Conservation (phyloP, 768 basidiomycete species). For the Naganishia randhawae region DNA sequence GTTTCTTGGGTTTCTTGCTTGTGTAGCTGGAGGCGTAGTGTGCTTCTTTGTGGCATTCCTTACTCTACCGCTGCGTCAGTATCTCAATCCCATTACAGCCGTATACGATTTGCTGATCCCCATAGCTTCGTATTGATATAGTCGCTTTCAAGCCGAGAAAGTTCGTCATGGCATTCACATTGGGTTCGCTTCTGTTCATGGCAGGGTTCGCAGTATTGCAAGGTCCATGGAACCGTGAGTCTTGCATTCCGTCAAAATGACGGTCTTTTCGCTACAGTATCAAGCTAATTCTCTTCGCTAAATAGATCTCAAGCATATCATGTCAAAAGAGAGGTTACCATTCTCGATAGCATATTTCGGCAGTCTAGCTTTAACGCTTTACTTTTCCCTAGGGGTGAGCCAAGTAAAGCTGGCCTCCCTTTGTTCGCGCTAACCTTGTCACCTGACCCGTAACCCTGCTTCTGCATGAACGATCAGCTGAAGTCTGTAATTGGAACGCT, state of each 20-base stretch:
- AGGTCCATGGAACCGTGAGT: slow-evolving; percentile 73
- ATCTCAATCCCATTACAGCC: not conserved
- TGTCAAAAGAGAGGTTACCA: slow-evolving; percentile 73
- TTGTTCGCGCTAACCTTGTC: not conserved
- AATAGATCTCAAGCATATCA: slow-evolving; percentile 68
- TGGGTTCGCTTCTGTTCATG: slow-evolving; percentile 93
- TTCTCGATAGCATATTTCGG: slow-evolving; percentile 79
- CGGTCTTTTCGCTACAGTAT: not conserved
- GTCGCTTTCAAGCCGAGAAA: slow-evolving; percentile 72
- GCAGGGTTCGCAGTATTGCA: slow-evolving; percentile 63
- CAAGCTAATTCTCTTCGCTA: not conserved
- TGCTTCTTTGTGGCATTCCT: slow-evolving; percentile 87
- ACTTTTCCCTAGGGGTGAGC: slow-evolving; percentile 83
- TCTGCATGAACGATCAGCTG: slow-evolving; percentile 54
- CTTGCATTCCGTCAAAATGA: not conserved
- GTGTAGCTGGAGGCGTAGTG: slow-evolving; percentile 80
- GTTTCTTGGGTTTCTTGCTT: slow-evolving; percentile 83
- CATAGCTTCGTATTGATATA: slow-evolving; percentile 14
- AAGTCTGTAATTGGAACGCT: slow-evolving; percentile 84
- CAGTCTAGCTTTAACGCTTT: slow-evolving; percentile 79
- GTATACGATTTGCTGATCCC: not conserved
- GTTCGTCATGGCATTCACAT: slow-evolving; percentile 84
- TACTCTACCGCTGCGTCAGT: slow-evolving; percentile 29
- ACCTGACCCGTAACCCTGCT: not conserved
- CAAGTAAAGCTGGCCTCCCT: not conserved